Evolutionary conservation across 345 rosid genomes (phyloP).

Genomic region (Euphorbia peplus): DNA sequence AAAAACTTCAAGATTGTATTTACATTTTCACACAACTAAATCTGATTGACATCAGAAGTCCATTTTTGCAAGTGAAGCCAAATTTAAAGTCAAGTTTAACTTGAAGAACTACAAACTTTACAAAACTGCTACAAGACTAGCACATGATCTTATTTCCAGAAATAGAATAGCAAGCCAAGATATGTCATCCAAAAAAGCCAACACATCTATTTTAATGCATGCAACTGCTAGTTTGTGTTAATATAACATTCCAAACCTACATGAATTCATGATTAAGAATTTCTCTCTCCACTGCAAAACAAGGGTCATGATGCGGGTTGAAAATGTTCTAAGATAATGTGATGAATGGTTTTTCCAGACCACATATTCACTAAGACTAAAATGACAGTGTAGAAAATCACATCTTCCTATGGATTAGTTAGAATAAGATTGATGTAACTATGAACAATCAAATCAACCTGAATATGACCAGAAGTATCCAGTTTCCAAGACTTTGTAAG

Average conservation of each 20-base stretch:
- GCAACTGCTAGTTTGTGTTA: not conserved
- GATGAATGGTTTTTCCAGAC: slow-evolving; percentile 5
- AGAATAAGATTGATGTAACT: not conserved
- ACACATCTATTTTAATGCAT: not conserved
- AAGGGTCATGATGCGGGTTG: not conserved
- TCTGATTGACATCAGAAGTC: not conserved
- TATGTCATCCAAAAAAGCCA: not conserved
- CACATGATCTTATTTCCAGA: not conserved
- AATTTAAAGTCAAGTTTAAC: not conserved
- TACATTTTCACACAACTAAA: not conserved
- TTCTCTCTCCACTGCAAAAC: not conserved
- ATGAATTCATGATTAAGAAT: not conserved
- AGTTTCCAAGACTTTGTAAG: not conserved
- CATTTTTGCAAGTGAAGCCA: not conserved
- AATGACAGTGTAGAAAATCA: not conserved
- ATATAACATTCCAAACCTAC: not conserved
- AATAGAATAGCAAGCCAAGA: not conserved
- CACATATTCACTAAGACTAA: not conserved
- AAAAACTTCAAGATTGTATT: not conserved
- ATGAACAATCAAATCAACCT: not conserved
- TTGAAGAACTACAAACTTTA: not conserved
- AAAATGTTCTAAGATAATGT: not conserved
- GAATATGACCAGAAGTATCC: not conserved
- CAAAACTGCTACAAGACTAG: not conserved
- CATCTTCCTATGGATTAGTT: not conserved